A percentile compares a stretch with the other conserved stretches of the same genome.
Evolutionary conservation across 1,284 basidiomycete species (phyloP).

Genomic region (Coniferiporia sulphurascens): DNA sequence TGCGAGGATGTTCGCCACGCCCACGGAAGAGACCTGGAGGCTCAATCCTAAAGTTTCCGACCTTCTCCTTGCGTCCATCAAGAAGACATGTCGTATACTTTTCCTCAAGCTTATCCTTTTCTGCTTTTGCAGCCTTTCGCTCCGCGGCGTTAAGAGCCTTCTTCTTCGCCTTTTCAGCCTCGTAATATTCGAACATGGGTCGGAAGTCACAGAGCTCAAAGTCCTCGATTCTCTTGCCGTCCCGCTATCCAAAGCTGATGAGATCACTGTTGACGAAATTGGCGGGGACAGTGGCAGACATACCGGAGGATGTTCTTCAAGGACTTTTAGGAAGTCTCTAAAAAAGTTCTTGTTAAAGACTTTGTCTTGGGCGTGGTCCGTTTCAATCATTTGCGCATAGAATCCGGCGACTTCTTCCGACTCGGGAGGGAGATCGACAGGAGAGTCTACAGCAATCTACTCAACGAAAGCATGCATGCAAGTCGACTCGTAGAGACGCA

Average conservation of each 20-base stretch:
- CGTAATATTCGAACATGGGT: conserved; percentile 92
- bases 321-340: conserved; percentile 76
- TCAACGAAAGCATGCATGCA: conserved; percentile 21
- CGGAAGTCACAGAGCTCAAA: conserved; percentile 91
- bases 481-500: conserved; percentile 29
- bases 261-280: not conserved
- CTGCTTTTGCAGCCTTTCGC: conserved; percentile 86
- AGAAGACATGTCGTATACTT: conserved; percentile 84
- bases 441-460: conserved; percentile 51
- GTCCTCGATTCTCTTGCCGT: conserved; percentile 72
- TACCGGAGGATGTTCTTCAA: conserved; percentile 86
- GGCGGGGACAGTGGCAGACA: conserved; percentile 28
- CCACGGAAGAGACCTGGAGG: conserved; percentile 97
- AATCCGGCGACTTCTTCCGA: conserved; percentile 98
- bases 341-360: conserved; percentile 98
- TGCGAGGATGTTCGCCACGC: conserved; percentile 97
- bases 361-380: conserved; percentile 87
- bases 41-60: conserved; percentile 98
- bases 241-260: conserved; percentile 38
- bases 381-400: conserved; percentile 90
- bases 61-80: conserved; percentile 95
- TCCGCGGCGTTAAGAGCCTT: conserved; percentile 82
- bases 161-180: conserved; percentile 89
- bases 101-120: conserved; percentile 79
- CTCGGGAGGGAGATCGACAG: conserved; percentile 76